Evolutionary conservation across 2,329 filamentous ascomycete genomes (phyloP), one percentile per base, ranked within the genome.

Genomic region (Diplodia sapinea): DNA sequence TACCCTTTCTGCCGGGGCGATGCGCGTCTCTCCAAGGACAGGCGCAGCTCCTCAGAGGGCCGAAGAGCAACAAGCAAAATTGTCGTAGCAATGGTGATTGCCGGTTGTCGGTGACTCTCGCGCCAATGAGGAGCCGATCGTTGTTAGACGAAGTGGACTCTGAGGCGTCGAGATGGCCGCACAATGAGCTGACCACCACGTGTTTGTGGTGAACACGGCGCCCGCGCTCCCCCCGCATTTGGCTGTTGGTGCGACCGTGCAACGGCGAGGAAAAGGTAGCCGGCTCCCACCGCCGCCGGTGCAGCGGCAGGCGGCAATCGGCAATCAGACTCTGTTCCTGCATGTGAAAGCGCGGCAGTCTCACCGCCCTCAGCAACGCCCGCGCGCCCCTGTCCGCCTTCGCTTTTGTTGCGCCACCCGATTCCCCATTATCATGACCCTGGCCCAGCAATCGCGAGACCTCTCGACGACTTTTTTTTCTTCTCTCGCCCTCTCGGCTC

Each of bases 151-250:
- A 61, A 66, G 64, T 57, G 52, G 64, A 47, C 26, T 26, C 13
- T 29, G 38, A 26, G 51, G 64, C 43, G 55, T 67, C 33, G 65
- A 20, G 20, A 67, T 67, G 55, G 65, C 26, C 31, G 36, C 65
- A 67, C 49, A 33, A 67, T 67, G 65, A 51, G 55, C 65, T 67
- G 65, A 67, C 56, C 43, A 67, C 54, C 65, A 67, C 65, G 65
- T 67, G 55, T 59, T 67, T 33, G 49, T 67, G 55, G 65, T 67
- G 38, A 49, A 54, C 20, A 50, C 11, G 33, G 40, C 26, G 7
- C 33, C 26, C 26, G n/a, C 36, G 40, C 40, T 47, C n/a, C 17
- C 40, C 40, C 40, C 40, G 40, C 40, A 47, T 7, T 17, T 13
- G 15, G 23, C 26, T 20, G 55, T 8, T 26, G 23, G 36, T 38